Conservation (phyloP, 2,329 filamentous ascomycete species). For the Talaromyces islandicus region DNA sequence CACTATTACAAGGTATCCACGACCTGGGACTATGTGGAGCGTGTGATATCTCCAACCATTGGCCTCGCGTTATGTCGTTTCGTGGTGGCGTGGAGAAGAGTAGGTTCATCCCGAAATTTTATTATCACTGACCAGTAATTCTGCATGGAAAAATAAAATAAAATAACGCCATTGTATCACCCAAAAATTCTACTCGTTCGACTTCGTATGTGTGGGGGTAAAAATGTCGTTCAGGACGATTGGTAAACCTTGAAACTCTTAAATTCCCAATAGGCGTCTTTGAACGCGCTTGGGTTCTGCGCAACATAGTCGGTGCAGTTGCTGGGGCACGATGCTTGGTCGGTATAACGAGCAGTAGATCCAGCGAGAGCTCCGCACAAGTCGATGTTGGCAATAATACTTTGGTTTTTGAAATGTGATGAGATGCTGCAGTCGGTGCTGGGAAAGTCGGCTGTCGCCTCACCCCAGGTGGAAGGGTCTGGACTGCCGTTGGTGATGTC, state of each 20-base stretch:
- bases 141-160: neutral
- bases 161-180: neutral
- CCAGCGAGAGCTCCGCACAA: conserved; percentile 55
- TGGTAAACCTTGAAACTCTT: conserved; percentile 55
- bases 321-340: conserved; percentile 39
- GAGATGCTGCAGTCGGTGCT: conserved; percentile 55
- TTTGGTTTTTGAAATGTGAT: conserved; percentile 58
- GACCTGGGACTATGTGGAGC: neutral
- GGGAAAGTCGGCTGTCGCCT: conserved; percentile 60
- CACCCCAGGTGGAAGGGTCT: conserved; percentile 58
- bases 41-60: neutral
- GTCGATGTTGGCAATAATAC: conserved; percentile 62
- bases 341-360: conserved; percentile 23
- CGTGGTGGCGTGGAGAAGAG: neutral
- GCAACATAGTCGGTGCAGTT: conserved; percentile 56
- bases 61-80: neutral
- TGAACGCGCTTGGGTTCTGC: conserved; percentile 51
- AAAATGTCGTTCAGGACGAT: conserved; percentile 15
- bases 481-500: conserved; percentile 50
- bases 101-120: neutral
- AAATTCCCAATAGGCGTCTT: conserved; percentile 61
- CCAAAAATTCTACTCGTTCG: neutral
- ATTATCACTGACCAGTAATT: neutral
- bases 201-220: neutral
- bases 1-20: neutral